Evolutionary conservation across 2,329 filamentous ascomycete species (phyloP).

Genomic region (Pyrenophora tritici-repentis): DNA sequence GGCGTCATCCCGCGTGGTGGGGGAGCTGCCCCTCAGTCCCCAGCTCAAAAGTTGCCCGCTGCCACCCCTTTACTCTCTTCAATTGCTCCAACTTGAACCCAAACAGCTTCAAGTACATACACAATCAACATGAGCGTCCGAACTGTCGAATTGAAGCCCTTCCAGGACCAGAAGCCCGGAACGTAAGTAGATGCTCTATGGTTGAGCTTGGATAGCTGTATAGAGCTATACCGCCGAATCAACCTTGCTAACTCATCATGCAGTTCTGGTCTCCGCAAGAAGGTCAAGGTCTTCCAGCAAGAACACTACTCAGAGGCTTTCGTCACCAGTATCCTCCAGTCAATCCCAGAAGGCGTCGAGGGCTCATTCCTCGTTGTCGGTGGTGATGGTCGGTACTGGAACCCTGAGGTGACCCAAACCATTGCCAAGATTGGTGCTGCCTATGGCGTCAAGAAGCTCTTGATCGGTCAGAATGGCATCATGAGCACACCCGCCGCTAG

Average conservation of each 20-base stretch:
- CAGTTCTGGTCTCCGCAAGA: slow-evolving; percentile 97
- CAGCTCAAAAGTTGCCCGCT: slow-evolving; percentile 36
- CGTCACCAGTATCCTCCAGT: slow-evolving; percentile 89
- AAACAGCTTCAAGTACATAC: slow-evolving; percentile 27
- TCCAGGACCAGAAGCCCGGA: slow-evolving; percentile 97
- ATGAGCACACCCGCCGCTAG: slow-evolving; percentile 95
- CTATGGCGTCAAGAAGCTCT: slow-evolving; percentile 97
- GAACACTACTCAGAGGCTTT: slow-evolving; percentile 96
- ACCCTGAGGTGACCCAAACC: slow-evolving; percentile 92
- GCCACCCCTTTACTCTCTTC: slow-evolving; percentile 16
- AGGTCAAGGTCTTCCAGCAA: slow-evolving; percentile 97
- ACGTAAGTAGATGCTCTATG: slow-evolving; percentile 71
- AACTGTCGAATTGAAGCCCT: slow-evolving; percentile 82
- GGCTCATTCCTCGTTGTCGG: slow-evolving; percentile 93
- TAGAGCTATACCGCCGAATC: slow-evolving; percentile 11
- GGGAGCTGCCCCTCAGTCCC: slow-evolving; percentile 33
- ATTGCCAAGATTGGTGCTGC: slow-evolving; percentile 97
- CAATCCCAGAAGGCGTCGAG: slow-evolving; percentile 91
- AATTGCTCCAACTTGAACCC: slow-evolving; percentile 29
- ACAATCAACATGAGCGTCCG: slow-evolving; percentile 65
- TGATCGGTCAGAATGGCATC: slow-evolving; percentile 95
- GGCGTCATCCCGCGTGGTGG: slow-evolving; percentile 38
- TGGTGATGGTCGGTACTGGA: slow-evolving; percentile 96
- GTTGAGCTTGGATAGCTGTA: slow-evolving; percentile 2
- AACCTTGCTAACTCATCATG: slow-evolving; percentile 33